phyloP scores from a whole-genome alignment of 768 basidiomycete species.

The Xerocomus potaroensis region DNA sequence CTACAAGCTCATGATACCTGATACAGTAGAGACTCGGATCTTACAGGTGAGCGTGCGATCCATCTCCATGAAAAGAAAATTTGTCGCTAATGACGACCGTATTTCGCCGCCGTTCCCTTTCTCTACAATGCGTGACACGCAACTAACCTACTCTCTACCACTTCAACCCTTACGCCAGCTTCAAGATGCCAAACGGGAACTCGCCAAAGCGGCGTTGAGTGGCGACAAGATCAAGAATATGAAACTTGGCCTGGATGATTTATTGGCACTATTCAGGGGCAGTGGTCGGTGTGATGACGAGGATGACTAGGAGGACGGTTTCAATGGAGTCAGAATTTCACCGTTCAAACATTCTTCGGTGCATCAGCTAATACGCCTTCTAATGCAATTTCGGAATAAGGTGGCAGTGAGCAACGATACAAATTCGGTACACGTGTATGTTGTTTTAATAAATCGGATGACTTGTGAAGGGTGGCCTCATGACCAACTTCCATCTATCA shows the following conservation, averaged over 20 bases:
- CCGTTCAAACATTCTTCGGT: no score
- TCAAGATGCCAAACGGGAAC: constrained; percentile 87
- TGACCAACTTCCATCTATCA: no score
- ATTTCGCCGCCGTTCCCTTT: not conserved
- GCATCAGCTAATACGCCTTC: no score
- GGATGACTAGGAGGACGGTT: constrained; percentile 1
- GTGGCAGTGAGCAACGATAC: no score
- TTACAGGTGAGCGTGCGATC: constrained; percentile 44
- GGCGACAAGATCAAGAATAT: constrained; percentile 85
- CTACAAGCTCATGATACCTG: constrained; percentile 82
- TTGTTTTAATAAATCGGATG: no score
- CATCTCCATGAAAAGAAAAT: not conserved
- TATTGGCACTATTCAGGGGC: constrained; percentile 73
- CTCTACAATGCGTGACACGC: not conserved
- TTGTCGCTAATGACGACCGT: not conserved
- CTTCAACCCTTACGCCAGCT: constrained; percentile 39
- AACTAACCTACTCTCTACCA: constrained; percentile 1
- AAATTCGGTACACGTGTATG: no score
- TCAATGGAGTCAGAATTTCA: no score
- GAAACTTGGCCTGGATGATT: constrained; percentile 80
- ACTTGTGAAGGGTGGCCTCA: no score
- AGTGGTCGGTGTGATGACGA: constrained; percentile 56
- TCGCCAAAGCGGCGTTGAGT: constrained; percentile 79
- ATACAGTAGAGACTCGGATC: constrained; percentile 87
- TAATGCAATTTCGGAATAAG: no score